Percentiles rank a stretch among this genome's conserved stretches.
phyloP scores from a whole-genome alignment of 2,329 filamentous ascomycete genomes.

The Aspergillus tubingensis region DNA sequence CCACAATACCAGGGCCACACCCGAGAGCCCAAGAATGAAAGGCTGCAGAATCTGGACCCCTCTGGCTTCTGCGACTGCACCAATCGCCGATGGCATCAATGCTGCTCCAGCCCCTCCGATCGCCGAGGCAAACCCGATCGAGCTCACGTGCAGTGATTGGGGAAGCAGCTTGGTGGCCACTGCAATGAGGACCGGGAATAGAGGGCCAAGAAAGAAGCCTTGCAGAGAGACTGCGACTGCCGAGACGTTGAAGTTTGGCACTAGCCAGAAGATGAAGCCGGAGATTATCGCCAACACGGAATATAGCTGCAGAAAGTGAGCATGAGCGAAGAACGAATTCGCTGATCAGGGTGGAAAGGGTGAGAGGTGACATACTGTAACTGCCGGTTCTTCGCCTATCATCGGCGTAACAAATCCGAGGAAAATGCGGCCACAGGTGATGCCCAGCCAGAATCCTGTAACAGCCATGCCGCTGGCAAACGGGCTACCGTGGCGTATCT shows the following conservation, averaged over 20 bases:
- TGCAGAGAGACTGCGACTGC: slow-evolving; percentile 70
- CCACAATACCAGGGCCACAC: slow-evolving; percentile 55
- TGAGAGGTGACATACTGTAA: slow-evolving; percentile 40
- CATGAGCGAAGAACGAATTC: too few species aligned
- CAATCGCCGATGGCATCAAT: slow-evolving; percentile 47
- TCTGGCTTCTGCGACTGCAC: slow-evolving; percentile 54
- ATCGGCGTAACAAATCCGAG: slow-evolving; percentile 74
- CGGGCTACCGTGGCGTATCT: slow-evolving; percentile 65
- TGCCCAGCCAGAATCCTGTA: slow-evolving; percentile 81
- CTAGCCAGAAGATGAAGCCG: slow-evolving; percentile 77
- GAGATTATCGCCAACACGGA: slow-evolving; percentile 64
- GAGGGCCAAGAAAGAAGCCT: slow-evolving; percentile 77
- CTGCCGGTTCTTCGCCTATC: slow-evolving; percentile 67
- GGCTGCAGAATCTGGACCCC: slow-evolving; percentile 64
- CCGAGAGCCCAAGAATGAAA: slow-evolving; percentile 49
- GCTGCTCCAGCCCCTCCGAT: slow-evolving; percentile 72
- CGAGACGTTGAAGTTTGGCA: slow-evolving; percentile 73
- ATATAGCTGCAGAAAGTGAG: slow-evolving; percentile 51
- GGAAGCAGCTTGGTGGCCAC: slow-evolving; percentile 74
- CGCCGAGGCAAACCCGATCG: slow-evolving; percentile 77
- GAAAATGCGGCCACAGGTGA: slow-evolving; percentile 71
- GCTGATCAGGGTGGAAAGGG: background rate
- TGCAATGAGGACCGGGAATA: slow-evolving; percentile 76
- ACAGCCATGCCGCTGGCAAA: slow-evolving; percentile 75
- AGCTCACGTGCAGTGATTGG: slow-evolving; percentile 71